Evolutionary conservation across 768 basidiomycete genomes (phyloP).

Genomic region (Suillus ampliporus): DNA sequence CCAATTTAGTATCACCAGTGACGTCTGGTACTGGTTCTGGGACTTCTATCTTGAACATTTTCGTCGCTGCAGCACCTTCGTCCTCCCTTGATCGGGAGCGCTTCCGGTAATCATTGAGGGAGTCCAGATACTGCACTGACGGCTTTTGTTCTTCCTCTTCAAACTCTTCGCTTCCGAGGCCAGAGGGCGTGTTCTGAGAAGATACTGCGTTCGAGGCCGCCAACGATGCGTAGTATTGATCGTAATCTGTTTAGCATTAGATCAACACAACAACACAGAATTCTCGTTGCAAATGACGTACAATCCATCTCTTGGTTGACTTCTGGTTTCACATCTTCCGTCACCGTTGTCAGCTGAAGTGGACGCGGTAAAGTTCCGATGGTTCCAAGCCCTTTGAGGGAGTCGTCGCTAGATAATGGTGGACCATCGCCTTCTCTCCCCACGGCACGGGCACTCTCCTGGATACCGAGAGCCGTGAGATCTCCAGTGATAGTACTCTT

Average conservation of each 20-base stretch:
- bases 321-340: slow-evolving; percentile 51
- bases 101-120: slow-evolving; percentile 74
- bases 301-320: slow-evolving; percentile 69
- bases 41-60: slow-evolving; percentile 49
- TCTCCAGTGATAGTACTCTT: slow-evolving; percentile 96
- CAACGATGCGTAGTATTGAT: slow-evolving; percentile 82
- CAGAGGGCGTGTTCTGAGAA: slow-evolving; percentile 64
- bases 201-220: slow-evolving; percentile 68
- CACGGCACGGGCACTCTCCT: slow-evolving; percentile 66
- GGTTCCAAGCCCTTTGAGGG: slow-evolving; percentile 69
- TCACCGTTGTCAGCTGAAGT: slow-evolving; percentile 32
- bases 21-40: slow-evolving; percentile 28
- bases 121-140: slow-evolving; percentile 67
- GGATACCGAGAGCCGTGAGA: slow-evolving; percentile 83
- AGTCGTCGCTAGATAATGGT: slow-evolving; percentile 69
- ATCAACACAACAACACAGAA: not conserved
- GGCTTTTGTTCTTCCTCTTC: slow-evolving; percentile 77
- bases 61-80: slow-evolving; percentile 47
- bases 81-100: slow-evolving; percentile 73
- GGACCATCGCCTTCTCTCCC: slow-evolving; percentile 32
- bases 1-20: slow-evolving; percentile 18
- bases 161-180: slow-evolving; percentile 57
- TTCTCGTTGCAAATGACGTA: slow-evolving; percentile 42
- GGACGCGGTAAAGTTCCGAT: slow-evolving; percentile 43
- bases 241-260: slow-evolving; percentile 59